Evolutionary conservation across 164 flowering plant species (phyloP), one percentile per base, ranked within the genome.

Genomic region (Sedum album): DNA sequence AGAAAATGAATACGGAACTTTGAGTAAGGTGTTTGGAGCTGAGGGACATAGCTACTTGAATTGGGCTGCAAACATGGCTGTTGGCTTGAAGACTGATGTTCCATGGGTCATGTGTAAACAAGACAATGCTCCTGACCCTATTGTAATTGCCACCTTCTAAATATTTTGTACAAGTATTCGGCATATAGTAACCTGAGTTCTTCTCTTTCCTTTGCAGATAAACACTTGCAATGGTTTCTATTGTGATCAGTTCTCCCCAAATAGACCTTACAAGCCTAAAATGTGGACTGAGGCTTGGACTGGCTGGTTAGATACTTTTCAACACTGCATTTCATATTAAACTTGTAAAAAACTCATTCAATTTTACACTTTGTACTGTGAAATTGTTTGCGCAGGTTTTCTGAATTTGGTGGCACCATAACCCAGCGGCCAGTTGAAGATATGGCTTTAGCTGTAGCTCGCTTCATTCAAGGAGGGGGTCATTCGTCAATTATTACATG

Each of bases 401-500:
- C 75, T 25, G 72, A 82, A 38, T 86, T 84, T 72, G 94, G 94
- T 39, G 61, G 73, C 68, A 68, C 85, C 46, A 60, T 85, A 71
- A 89, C 88, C 57, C 77, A 48, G 51, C 78, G 92, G 46, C 89
- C 89, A 26, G 86, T 80, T 23, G 89, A 87, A 72, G 89, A 87
- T 70, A 77, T 87, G 62, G 92, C 89, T 8, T 87, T 85, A 73
- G 79, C 89, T 48, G 92, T 85, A 64, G 89, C 89, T 28, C 80
- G 89, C 3, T 87, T 87, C 72, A 79, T 82, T 67, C 83, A 85
- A 74, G 72, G 41, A 57, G 88, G 88, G 91, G 91, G 25, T 82
- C 86, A 42, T 83, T 85, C 66, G 84, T 82, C 38, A 87, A 87
- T 68, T 87, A 87, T 66, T 87, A 85, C 70, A 87, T 85, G 92